phyloP scores from a whole-genome alignment of 2,329 filamentous ascomycete genomes.

The Colletotrichum horii region DNA sequence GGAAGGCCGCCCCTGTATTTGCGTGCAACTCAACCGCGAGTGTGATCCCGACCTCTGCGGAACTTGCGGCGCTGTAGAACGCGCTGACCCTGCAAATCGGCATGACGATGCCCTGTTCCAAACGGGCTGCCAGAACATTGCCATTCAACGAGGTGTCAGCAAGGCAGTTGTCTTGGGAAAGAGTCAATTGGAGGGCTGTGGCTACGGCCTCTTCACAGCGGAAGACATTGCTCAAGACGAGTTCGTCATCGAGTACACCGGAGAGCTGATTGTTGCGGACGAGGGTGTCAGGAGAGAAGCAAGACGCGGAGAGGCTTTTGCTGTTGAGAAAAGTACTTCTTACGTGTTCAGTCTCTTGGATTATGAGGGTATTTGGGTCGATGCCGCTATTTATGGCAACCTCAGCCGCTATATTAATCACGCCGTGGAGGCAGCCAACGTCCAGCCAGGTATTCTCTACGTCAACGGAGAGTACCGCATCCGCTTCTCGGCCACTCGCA shows the following conservation, averaged over 20 bases:
- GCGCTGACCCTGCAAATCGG: slow-evolving; percentile 72
- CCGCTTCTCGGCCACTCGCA: slow-evolving; percentile 70
- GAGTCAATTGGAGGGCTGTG: slow-evolving; percentile 70
- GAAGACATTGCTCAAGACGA: slow-evolving; percentile 70
- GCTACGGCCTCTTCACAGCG: slow-evolving; percentile 77
- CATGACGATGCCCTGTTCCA: slow-evolving; percentile 61
- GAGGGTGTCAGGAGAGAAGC: slow-evolving; percentile 74
- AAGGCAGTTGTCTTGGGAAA: slow-evolving; percentile 73
- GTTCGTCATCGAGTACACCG: slow-evolving; percentile 83
- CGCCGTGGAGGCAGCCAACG: slow-evolving; percentile 61
- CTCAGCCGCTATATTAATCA: slow-evolving; percentile 87
- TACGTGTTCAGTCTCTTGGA: slow-evolving; percentile 68
- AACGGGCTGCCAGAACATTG: slow-evolving; percentile 73
- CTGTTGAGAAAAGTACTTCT: slow-evolving; percentile 66
- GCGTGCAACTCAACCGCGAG: slow-evolving; percentile 74
- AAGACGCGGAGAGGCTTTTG: slow-evolving; percentile 63
- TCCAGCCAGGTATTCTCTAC: slow-evolving; percentile 69
- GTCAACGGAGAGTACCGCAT: slow-evolving; percentile 81
- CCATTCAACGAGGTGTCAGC: slow-evolving; percentile 69
- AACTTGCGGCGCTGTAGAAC: slow-evolving; percentile 71
- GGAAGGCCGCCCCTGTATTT: slow-evolving; percentile 68
- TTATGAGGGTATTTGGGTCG: slow-evolving; percentile 70
- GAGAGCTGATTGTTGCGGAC: slow-evolving; percentile 74
- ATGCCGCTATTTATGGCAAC: slow-evolving; percentile 79
- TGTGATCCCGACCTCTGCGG: slow-evolving; percentile 80